Evolutionary conservation across 2,329 filamentous ascomycete genomes (phyloP).

Genomic region (Phoma sp.): DNA sequence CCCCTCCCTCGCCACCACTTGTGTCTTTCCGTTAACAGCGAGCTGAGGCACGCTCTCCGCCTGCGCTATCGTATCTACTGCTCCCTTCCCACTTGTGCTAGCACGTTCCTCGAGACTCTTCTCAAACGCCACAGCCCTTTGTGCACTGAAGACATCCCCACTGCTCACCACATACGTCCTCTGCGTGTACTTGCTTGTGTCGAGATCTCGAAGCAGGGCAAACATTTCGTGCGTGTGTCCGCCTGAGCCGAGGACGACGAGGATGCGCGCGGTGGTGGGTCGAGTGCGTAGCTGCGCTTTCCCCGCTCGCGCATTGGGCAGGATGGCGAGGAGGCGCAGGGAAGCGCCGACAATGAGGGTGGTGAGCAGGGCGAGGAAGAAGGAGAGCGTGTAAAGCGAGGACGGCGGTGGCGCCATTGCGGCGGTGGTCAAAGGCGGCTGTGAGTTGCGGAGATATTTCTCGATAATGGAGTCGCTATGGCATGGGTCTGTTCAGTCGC

Average conservation of each 20-base stretch:
- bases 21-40: background rate
- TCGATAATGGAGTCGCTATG: background rate
- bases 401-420: slow-evolving; percentile 31
- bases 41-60: background rate
- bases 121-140: slow-evolving; percentile 71
- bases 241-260: slow-evolving; percentile 88
- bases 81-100: slow-evolving; percentile 1
- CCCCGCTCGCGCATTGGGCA: slow-evolving; percentile 41
- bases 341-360: slow-evolving; percentile 43
- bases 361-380: slow-evolving; percentile 42
- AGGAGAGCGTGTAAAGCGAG: slow-evolving; percentile 35
- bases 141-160: slow-evolving; percentile 75
- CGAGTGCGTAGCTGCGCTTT: slow-evolving; percentile 28
- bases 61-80: background rate
- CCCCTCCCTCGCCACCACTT: slow-evolving; percentile 3
- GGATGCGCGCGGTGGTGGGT: slow-evolving; percentile 63
- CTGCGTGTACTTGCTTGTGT: slow-evolving; percentile 59
- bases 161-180: slow-evolving; percentile 83
- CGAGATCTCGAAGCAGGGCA: slow-evolving; percentile 73
- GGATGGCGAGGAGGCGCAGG: slow-evolving; percentile 51
- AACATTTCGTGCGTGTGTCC: slow-evolving; percentile 97
- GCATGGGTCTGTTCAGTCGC: background rate
- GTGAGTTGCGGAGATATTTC: no score
- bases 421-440: no score
- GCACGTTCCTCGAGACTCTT: slow-evolving; percentile 39